A percentile compares a stretch with the other conserved stretches of the same genome.
Conservation (phyloP, 2,329 filamentous ascomycete genomes). For the Colletotrichum cereale region DNA sequence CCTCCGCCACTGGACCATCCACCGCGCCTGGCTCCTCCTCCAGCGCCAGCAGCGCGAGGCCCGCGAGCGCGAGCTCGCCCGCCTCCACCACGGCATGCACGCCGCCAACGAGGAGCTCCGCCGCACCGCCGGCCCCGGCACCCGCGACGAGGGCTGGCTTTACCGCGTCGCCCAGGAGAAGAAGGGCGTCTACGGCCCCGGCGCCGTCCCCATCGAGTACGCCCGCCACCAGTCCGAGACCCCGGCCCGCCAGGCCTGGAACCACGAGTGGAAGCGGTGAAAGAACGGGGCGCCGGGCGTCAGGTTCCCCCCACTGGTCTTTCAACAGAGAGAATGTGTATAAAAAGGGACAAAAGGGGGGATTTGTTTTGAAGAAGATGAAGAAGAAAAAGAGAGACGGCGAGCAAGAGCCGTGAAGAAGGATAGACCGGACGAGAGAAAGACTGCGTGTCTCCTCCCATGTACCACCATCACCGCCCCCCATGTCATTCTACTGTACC, state of each 20-base stretch:
- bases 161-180: conserved; percentile 93
- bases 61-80: conserved; percentile 78
- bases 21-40: conserved; percentile 92
- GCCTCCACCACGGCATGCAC: conserved; percentile 85
- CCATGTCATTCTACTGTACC: neutral
- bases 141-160: conserved; percentile 75
- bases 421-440: neutral
- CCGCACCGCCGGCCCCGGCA: conserved; percentile 67
- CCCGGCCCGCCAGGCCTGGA: conserved; percentile 85
- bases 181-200: conserved; percentile 80
- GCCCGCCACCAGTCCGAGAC: conserved; percentile 86
- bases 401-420: neutral
- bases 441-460: neutral
- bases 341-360: neutral
- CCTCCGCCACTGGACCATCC: conserved; percentile 98
- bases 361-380: no score
- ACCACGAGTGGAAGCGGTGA: conserved; percentile 87
- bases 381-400: neutral
- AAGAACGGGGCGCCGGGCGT: neutral
- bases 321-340: neutral
- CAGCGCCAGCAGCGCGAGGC: conserved; percentile 75
- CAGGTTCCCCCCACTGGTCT: no score
- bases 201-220: conserved; percentile 92
- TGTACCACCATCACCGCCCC: conserved; percentile 2
- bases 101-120: conserved; percentile 88